Conservation (phyloP, 805 yeast genomes). For the Pichia exigua region DNA sequence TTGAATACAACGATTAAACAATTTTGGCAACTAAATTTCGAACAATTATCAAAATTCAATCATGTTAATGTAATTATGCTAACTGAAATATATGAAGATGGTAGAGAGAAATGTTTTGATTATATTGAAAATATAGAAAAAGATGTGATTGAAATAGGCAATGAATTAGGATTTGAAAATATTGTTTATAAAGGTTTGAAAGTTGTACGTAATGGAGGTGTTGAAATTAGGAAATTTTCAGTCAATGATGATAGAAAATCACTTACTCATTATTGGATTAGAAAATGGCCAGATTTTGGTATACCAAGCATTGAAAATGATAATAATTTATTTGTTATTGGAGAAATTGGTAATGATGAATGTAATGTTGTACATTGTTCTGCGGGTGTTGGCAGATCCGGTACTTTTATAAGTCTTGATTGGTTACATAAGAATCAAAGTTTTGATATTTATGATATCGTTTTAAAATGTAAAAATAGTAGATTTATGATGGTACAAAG, state of each 20-base stretch:
- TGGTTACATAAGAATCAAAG: slow-evolving; percentile 20
- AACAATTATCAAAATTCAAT: slow-evolving; percentile 18
- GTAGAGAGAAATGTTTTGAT: slow-evolving; percentile 31
- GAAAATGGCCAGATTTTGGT: slow-evolving; percentile 13
- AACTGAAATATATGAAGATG: slow-evolving; percentile 50
- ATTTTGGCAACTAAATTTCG: slow-evolving; percentile 32
- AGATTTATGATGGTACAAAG: slow-evolving; percentile 50
- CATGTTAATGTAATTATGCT: slow-evolving; percentile 57
- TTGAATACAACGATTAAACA: slow-evolving; percentile 31
- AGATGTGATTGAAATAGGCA: neutral
- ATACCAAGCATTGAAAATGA: slow-evolving; percentile 6
- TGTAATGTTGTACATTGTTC: slow-evolving; percentile 44
- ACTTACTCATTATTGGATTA: slow-evolving; percentile 8
- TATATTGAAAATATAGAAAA: slow-evolving; percentile 4
- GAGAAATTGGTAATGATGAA: neutral
- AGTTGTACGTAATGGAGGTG: neutral
- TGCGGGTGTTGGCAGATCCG: slow-evolving; percentile 56
- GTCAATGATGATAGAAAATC: neutral
- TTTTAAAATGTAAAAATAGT: slow-evolving; percentile 39
- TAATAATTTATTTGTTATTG: slow-evolving; percentile 2
- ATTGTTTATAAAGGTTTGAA: neutral
- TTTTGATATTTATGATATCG: slow-evolving; percentile 31
- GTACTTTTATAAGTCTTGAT: slow-evolving; percentile 42
- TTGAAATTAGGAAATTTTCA: slow-evolving; percentile 8
- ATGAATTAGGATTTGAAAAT: neutral